phyloP scores from a whole-genome alignment of 2,329 filamentous ascomycete genomes.

The Apiospora saccharicola region DNA sequence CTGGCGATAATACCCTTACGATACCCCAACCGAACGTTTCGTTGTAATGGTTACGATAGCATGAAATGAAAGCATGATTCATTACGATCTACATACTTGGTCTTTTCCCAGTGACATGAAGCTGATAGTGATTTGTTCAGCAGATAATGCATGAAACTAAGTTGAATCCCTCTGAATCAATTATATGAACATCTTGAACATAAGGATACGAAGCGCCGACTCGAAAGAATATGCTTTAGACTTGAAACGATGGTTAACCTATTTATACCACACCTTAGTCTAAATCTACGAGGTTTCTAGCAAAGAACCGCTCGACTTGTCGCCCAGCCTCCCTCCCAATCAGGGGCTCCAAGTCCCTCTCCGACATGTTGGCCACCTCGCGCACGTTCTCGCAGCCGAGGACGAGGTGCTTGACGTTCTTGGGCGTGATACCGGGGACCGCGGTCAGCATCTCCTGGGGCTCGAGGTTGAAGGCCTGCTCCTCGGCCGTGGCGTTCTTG shows the following conservation, averaged over 20 bases:
- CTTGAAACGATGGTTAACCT: too few relatives aligned
- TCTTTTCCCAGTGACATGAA: too few relatives aligned
- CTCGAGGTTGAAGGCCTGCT: constrained; percentile 80
- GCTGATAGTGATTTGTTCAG: too few relatives aligned
- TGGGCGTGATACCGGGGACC: constrained; percentile 84
- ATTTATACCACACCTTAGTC: constrained; percentile 35
- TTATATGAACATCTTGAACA: background rate
- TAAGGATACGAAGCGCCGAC: background rate
- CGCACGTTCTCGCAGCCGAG: constrained; percentile 77
- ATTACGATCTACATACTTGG: background rate
- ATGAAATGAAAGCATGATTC: constrained; percentile 18
- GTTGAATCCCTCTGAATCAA: background rate
- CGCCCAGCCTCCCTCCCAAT: constrained; percentile 81
- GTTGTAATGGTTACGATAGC: constrained; percentile 19
- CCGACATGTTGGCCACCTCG: constrained; percentile 87
- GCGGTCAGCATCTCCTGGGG: constrained; percentile 90
- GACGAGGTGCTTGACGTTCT: constrained; percentile 77
- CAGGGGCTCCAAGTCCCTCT: constrained; percentile 73
- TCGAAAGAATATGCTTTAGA: background rate
- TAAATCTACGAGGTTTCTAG: constrained; percentile 65
- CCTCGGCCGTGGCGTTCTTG: constrained; percentile 65
- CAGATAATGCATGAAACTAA: too few relatives aligned
- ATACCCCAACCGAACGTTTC: constrained; percentile 36
- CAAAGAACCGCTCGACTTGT: constrained; percentile 84
- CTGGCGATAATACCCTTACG: constrained; percentile 35